Conservation (phyloP, 1,139 yeast species). For the Nadsonia starkeyi-henricii region DNA sequence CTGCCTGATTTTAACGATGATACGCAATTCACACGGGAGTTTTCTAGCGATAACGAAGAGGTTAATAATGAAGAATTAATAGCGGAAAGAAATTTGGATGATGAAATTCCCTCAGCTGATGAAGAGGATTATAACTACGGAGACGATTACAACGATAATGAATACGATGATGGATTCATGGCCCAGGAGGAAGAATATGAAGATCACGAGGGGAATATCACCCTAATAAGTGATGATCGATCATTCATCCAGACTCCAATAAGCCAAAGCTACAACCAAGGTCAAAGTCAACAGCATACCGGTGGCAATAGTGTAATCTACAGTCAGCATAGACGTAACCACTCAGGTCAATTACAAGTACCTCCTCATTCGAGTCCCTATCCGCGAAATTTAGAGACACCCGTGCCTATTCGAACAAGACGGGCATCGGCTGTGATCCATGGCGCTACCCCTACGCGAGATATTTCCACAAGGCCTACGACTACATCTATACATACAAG, state of each 20-base stretch:
- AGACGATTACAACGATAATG: neutral
- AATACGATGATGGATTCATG: neutral
- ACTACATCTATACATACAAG: no score
- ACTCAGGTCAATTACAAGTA: no score
- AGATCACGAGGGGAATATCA: neutral
- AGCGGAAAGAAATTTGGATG: neutral
- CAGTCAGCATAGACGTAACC: no score
- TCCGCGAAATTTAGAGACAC: no score
- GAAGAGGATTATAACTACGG: neutral
- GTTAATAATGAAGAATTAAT: neutral
- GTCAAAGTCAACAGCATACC: no score
- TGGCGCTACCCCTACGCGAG: no score
- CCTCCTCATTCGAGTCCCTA: no score
- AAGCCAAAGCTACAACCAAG: no score
- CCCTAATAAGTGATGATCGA: neutral
- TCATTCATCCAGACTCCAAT: neutral
- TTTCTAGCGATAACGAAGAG: neutral
- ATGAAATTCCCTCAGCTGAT: neutral
- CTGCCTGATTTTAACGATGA: neutral
- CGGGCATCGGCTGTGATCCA: no score
- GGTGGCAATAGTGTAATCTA: no score
- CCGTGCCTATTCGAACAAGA: no score
- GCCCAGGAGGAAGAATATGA: neutral
- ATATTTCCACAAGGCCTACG: no score
- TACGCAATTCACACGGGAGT: neutral